phyloP scores from a whole-genome alignment of 768 basidiomycete species.

The Phlegmacium glaucopus region DNA sequence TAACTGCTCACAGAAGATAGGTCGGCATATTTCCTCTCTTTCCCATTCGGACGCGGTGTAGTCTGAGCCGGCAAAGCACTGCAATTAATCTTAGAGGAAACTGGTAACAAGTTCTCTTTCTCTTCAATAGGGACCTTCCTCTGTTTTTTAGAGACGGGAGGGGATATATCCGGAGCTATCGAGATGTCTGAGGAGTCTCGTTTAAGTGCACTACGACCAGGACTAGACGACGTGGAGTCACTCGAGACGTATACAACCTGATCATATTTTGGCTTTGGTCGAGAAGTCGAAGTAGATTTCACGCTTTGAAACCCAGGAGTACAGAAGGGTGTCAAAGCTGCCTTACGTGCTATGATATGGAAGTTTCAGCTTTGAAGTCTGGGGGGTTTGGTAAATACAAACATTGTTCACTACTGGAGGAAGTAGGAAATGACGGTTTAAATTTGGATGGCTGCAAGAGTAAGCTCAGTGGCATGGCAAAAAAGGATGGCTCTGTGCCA shows the following conservation, averaged over 20 bases:
- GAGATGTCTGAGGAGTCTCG: conserved; percentile 39
- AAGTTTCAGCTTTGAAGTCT: neutral
- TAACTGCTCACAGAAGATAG: conserved; percentile 9
- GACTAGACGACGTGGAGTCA: conserved; percentile 32
- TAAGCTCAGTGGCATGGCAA: neutral
- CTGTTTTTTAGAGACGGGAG: conserved; percentile 30
- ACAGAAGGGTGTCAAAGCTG: conserved; percentile 37
- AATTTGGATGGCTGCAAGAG: conserved; percentile 15
- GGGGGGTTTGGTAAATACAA: neutral
- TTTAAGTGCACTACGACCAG: conserved; percentile 27
- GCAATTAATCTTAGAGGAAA: conserved; percentile 8
- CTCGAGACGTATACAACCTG: conserved; percentile 32
- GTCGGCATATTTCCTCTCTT: conserved; percentile 5
- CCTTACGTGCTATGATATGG: conserved; percentile 23
- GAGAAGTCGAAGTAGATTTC: conserved; percentile 8
- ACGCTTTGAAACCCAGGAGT: conserved; percentile 38
- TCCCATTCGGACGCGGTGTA: neutral
- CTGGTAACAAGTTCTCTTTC: conserved; percentile 32
- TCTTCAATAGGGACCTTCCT: conserved; percentile 24
- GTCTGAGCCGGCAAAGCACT: neutral
- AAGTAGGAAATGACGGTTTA: conserved; percentile 12
- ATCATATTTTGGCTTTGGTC: conserved; percentile 17
- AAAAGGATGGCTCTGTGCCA: no score
- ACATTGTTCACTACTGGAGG: conserved; percentile 2
- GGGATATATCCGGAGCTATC: conserved; percentile 24